Base-by-base conservation (phyloP, 805 yeast species). In the Debaryomyces hansenii region DNA sequence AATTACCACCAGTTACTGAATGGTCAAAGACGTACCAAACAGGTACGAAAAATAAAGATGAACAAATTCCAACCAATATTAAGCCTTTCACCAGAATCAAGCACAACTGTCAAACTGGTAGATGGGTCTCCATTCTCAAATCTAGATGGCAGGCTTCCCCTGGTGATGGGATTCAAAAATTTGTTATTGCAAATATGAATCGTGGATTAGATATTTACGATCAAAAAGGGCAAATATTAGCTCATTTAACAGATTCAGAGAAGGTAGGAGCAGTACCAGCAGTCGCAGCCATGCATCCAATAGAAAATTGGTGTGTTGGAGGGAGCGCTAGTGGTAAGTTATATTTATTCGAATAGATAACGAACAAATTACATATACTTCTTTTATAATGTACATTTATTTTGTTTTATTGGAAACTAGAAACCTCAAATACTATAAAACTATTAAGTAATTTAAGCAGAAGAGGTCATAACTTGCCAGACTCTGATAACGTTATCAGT, bases 401-500 rank as follows among this genome's bases (percentile, higher is more conserved):
- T 27, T 41, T 36, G 31, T 37, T 41, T 40, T 35, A 29, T 40
- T 41, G 36, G 14, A 16, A 29, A 24, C 35, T 21, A 41, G 21
- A 20, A 16, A 41, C 42, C 42, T 29, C 42, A 20, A 42, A 35
- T 39, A 46, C 36, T 42, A 41, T 36, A 42, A 29, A 40, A 39
- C n/a, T 42, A 43, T 28, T 35, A 15, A 31, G 16, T 11, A 40
- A 36, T 46, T 64, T 73, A 73, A 66, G 77, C 76, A 53, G 77
- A 72, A 58, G 85, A 78, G 79, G 95, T 89, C 98, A 94, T 94
- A 68, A 94, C 97, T 86, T 94, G 98, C 99, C 99, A 94, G 78
- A 94, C 99, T 83, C 99, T 92, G 84, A 94, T 92, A 74, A 87
- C 84, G 84, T 89, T 89, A 80, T 94, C 99, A 70, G 97, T 91